Conservation (phyloP, 345 rosid genomes). For the Aquilaria yunnanensis region DNA sequence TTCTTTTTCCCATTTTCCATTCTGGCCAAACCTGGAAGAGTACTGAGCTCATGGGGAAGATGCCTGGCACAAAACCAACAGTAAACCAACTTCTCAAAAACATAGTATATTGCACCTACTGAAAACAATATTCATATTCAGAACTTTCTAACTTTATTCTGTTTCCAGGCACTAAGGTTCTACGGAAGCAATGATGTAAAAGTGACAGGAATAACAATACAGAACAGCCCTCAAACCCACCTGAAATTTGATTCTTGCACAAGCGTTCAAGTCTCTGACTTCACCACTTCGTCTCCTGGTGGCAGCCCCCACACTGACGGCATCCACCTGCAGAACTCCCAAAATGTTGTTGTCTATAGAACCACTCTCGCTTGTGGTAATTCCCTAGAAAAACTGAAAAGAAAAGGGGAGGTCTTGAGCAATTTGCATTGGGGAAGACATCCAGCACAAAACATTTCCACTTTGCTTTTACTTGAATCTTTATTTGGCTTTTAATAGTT, state of each 20-base stretch:
- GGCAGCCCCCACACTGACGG: slow-evolving; percentile 85
- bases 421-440: too few species aligned
- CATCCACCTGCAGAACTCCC: slow-evolving; percentile 81
- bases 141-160: slow-evolving; percentile 1
- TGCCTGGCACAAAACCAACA: slow-evolving; percentile 77
- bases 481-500: not conserved
- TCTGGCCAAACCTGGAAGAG: slow-evolving; percentile 19
- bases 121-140: not conserved
- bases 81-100: slow-evolving; percentile 24
- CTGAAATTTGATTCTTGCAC: slow-evolving; percentile 75
- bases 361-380: slow-evolving; percentile 70
- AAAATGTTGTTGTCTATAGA: slow-evolving; percentile 49
- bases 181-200: slow-evolving; percentile 69
- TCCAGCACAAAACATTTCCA: too few species aligned
- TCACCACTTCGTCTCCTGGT: slow-evolving; percentile 62
- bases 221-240: slow-evolving; percentile 87
- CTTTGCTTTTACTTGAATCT: too few species aligned
- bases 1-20: not conserved
- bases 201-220: slow-evolving; percentile 71
- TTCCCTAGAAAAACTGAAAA: not conserved
- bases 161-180: slow-evolving; percentile 69
- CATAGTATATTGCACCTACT: not conserved
- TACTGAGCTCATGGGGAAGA: slow-evolving; percentile 26
- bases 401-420: too few species aligned
- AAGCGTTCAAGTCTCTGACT: slow-evolving; percentile 49